Percentiles rank a stretch among this genome's conserved stretches.
phyloP scores from a whole-genome alignment of 495 filamentous ascomycete species.

The Talaromyces proteolyticus region DNA sequence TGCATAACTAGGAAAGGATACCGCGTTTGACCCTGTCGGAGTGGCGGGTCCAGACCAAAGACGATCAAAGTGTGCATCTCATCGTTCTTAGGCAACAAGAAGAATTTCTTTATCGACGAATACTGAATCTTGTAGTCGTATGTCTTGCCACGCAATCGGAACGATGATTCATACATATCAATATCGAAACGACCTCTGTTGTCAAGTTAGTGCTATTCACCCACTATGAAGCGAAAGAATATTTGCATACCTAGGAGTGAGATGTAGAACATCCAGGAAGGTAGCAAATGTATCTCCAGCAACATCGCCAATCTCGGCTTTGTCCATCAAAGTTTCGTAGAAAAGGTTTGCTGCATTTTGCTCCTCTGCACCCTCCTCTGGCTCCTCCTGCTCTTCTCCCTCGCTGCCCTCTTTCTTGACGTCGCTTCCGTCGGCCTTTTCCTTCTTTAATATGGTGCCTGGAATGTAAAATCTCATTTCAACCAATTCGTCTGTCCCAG shows the following conservation, averaged over 20 bases:
- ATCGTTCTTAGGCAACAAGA: slow-evolving; percentile 95
- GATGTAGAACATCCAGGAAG: slow-evolving; percentile 93
- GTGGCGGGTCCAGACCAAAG: slow-evolving; percentile 89
- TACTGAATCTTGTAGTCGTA: slow-evolving; percentile 99
- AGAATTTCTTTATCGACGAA: slow-evolving; percentile 95
- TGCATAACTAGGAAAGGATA: slow-evolving; percentile 99
- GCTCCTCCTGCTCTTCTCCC: slow-evolving; percentile 61
- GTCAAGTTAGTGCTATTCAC: slow-evolving; percentile 19
- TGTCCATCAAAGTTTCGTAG: slow-evolving; percentile 96
- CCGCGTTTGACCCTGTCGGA: slow-evolving; percentile 95
- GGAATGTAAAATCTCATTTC: slow-evolving; percentile 99
- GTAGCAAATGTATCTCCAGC: slow-evolving; percentile 96
- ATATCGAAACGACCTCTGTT: slow-evolving; percentile 96
- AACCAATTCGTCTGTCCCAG: slow-evolving; percentile 84
- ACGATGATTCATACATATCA: slow-evolving; percentile 98
- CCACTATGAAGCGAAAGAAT: not conserved
- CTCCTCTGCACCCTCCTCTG: slow-evolving; percentile 68
- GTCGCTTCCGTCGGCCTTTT: slow-evolving; percentile 63
- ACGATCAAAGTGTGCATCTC: slow-evolving; percentile 92
- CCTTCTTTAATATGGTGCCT: slow-evolving; percentile 80
- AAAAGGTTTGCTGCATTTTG: slow-evolving; percentile 92
- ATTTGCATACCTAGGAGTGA: slow-evolving; percentile 77
- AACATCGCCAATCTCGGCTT: slow-evolving; percentile 98
- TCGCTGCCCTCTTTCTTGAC: slow-evolving; percentile 64
- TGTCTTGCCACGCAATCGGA: slow-evolving; percentile 95